These are phyloP conservation scores for Aspergillus aculeatinus DNA, from an alignment of 2,329 filamentous ascomycete species.

Conservation along the genomic window DNA sequence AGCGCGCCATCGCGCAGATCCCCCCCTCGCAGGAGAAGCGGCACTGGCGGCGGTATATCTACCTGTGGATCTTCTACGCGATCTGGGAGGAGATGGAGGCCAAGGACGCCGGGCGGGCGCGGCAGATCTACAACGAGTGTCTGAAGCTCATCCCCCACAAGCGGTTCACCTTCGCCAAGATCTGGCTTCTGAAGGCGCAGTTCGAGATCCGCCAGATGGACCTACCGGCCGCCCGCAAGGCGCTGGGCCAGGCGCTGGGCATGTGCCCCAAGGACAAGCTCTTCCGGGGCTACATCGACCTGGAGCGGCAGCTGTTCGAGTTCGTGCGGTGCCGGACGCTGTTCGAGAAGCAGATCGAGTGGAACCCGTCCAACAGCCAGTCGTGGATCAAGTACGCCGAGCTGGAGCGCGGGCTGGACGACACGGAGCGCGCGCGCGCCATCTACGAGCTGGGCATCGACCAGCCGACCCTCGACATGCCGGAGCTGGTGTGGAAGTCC, in stretches of 20 bases:
- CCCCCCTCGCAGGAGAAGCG: constrained; percentile 95
- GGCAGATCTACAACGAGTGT: constrained; percentile 88
- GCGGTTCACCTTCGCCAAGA: constrained; percentile 94
- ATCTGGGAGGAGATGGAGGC: constrained; percentile 89
- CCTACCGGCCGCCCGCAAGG: constrained; percentile 77
- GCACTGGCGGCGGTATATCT: constrained; percentile 96
- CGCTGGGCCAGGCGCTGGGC: constrained; percentile 83
- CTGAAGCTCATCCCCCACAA: constrained; percentile 88
- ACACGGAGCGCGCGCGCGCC: constrained; percentile 79
- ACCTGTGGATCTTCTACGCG: constrained; percentile 97
- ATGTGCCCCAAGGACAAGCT: constrained; percentile 95
- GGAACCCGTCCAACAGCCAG: constrained; percentile 84
- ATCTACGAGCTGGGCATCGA: constrained; percentile 89
- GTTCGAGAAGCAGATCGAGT: constrained; percentile 92
- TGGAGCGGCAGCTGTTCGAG: constrained; percentile 92
- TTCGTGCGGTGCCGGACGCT: constrained; percentile 87
- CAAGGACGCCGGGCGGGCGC: constrained; percentile 72
- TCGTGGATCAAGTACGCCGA: constrained; percentile 97
- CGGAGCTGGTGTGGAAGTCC: constrained; percentile 93
- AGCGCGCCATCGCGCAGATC: constrained; percentile 91
- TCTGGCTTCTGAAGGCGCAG: constrained; percentile 91
- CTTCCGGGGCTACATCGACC: constrained; percentile 88
- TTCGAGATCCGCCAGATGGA: constrained; percentile 89
- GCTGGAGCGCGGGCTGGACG: constrained; percentile 85
- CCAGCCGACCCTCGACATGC: constrained; percentile 89